Evolutionary conservation across 106 monocot genomes (phyloP).

Genomic region (Agapanthus africanus): DNA sequence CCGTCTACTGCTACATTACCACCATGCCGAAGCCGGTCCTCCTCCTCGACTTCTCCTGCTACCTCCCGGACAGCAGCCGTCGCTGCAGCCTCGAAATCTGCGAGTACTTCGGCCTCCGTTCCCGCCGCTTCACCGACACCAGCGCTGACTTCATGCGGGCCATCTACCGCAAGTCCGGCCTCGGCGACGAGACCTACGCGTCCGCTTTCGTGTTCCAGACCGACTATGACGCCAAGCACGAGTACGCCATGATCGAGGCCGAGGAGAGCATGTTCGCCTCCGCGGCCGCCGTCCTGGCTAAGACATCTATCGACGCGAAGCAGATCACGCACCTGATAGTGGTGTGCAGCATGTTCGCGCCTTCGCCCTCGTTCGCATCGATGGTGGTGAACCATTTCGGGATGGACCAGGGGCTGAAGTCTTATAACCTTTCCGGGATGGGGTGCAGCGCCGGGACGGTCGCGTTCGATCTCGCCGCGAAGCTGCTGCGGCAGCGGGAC

Average conservation of each 20-base stretch:
- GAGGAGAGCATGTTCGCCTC: slow-evolving; percentile 46
- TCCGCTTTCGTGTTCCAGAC: slow-evolving; percentile 45
- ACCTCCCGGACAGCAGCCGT: slow-evolving; percentile 31
- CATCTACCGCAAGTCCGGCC: slow-evolving; percentile 62
- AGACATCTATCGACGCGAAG: slow-evolving; percentile 15
- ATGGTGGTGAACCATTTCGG: slow-evolving; percentile 29
- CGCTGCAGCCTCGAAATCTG: slow-evolving; percentile 38
- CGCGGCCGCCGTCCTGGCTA: slow-evolving; percentile 23
- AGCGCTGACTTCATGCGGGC: slow-evolving; percentile 65
- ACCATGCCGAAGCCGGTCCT: slow-evolving; percentile 31
- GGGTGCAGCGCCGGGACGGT: slow-evolving; percentile 51
- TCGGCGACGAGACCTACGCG: slow-evolving; percentile 62
- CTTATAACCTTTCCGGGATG: slow-evolving; percentile 52
- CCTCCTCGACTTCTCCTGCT: slow-evolving; percentile 60
- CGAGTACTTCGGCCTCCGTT: slow-evolving; percentile 46
- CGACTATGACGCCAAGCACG: slow-evolving; percentile 19
- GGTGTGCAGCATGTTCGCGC: slow-evolving; percentile 39
- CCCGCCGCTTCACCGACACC: slow-evolving; percentile 20
- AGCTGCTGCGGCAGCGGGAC: slow-evolving; percentile 2
- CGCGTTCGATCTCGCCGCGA: slow-evolving; percentile 35
- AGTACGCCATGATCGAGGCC: slow-evolving; percentile 30
- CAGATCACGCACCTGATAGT: slow-evolving; percentile 36
- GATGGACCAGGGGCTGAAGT: slow-evolving; percentile 17
- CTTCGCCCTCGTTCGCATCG: slow-evolving; percentile 38
- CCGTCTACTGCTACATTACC: slow-evolving; percentile 1